These are phyloP conservation scores for Murraya koenigii DNA, from an alignment of 345 rosid genomes.

Conservation along the genomic window DNA sequence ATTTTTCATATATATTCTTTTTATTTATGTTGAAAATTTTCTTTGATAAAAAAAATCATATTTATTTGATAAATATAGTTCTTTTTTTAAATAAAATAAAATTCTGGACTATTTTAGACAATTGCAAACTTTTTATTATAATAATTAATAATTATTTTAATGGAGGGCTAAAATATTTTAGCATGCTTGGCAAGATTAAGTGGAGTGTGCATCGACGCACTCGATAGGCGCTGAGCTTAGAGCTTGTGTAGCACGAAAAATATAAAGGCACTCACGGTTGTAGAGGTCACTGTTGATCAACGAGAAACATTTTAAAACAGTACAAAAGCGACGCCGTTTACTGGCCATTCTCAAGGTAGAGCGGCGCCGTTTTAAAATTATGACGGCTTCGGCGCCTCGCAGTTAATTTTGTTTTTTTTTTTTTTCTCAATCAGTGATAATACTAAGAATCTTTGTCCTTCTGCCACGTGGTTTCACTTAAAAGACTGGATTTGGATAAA, in stretches of 20 bases:
- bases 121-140: too few species aligned
- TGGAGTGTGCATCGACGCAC: constrained; percentile 4
- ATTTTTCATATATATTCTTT: too few species aligned
- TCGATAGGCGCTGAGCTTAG: neutral
- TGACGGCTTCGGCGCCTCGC: too few species aligned
- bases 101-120: too few species aligned
- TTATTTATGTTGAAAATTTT: too few species aligned
- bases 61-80: too few species aligned
- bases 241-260: neutral
- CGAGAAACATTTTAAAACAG: neutral
- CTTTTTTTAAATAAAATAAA: too few species aligned
- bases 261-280: neutral
- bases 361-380: neutral
- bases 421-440: neutral
- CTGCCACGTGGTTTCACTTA: constrained; percentile 29
- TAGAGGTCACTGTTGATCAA: constrained; percentile 30
- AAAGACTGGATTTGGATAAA: constrained; percentile 1
- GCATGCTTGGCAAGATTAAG: too few species aligned
- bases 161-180: too few species aligned
- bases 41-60: too few species aligned
- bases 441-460: neutral
- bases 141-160: too few species aligned
- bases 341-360: too few species aligned
- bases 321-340: constrained; percentile 5
- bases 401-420: neutral